Conservation (phyloP, 1,139 yeast genomes). For the Saccharomyces hybrid region DNA sequence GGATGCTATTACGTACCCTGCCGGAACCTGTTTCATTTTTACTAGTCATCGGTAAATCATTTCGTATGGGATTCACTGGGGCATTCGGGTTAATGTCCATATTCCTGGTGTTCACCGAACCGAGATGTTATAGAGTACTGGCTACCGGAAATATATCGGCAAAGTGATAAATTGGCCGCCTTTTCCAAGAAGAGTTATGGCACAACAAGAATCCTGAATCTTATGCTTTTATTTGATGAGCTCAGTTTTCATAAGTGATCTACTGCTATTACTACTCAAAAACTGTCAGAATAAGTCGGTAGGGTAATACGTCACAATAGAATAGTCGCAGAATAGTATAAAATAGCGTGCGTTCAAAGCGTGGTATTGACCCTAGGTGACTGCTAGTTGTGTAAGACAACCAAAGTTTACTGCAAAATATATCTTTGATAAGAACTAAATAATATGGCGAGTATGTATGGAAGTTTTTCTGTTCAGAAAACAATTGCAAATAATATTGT, state of each 20-base stretch:
- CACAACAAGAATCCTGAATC: neutral
- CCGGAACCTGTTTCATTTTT: neutral
- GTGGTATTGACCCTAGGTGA: neutral
- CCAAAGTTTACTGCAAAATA: neutral
- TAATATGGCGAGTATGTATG: neutral
- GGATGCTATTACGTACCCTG: neutral
- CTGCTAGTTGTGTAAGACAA: neutral
- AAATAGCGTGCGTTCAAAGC: no score
- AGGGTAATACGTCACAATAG: neutral
- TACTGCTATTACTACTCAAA: neutral
- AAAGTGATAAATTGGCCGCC: no score
- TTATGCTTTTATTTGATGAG: neutral
- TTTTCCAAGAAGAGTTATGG: no score
- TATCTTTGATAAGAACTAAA: neutral
- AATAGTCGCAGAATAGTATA: no score
- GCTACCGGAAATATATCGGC: neutral
- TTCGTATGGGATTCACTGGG: neutral
- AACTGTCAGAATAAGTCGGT: neutral
- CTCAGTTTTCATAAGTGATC: neutral
- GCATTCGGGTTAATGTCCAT: neutral
- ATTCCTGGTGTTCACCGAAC: neutral
- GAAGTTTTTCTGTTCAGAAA: neutral
- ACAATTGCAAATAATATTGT: neutral
- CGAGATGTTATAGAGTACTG: neutral
- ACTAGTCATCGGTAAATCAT: neutral